Evolutionary conservation across 805 yeast species (phyloP).

Genomic region (Hanseniaspora vineae): DNA sequence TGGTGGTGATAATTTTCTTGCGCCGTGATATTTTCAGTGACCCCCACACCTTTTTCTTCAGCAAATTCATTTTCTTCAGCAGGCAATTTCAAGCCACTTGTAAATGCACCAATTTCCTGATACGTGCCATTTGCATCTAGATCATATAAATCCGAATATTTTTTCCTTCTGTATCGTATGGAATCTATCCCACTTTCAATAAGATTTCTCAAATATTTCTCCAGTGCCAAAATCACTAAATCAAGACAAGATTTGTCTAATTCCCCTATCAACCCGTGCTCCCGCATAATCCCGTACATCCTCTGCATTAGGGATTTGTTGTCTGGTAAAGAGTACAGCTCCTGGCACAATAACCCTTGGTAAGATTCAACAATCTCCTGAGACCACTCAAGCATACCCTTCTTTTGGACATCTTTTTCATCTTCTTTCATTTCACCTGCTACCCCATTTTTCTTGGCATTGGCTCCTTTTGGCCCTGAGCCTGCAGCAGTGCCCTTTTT

Average conservation of each 20-base stretch:
- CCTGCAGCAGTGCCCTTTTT: conserved; percentile 1
- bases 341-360: conserved; percentile 68
- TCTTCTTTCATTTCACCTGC: conserved; percentile 1
- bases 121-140: conserved; percentile 20
- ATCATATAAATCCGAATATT: conserved; percentile 26
- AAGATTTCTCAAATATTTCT: conserved; percentile 60
- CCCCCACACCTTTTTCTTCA: too few species aligned
- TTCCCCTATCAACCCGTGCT: conserved; percentile 76
- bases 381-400: conserved; percentile 50
- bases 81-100: too few species aligned
- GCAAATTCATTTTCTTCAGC: too few species aligned
- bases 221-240: conserved; percentile 66
- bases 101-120: conserved; percentile 7
- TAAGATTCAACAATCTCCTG: conserved; percentile 83
- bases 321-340: conserved; percentile 75
- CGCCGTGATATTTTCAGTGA: too few species aligned
- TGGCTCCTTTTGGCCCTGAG: too few species aligned
- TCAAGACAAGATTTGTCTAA: conserved; percentile 73
- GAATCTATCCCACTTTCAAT: conserved; percentile 65
- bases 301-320: conserved; percentile 50
- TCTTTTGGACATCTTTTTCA: conserved; percentile 2
- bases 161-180: conserved; percentile 45
- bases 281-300: conserved; percentile 74
- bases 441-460: too few species aligned
- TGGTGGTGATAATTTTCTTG: not conserved